Conservation (phyloP, 805 yeast species). For the Monosporozyma aquatica region DNA sequence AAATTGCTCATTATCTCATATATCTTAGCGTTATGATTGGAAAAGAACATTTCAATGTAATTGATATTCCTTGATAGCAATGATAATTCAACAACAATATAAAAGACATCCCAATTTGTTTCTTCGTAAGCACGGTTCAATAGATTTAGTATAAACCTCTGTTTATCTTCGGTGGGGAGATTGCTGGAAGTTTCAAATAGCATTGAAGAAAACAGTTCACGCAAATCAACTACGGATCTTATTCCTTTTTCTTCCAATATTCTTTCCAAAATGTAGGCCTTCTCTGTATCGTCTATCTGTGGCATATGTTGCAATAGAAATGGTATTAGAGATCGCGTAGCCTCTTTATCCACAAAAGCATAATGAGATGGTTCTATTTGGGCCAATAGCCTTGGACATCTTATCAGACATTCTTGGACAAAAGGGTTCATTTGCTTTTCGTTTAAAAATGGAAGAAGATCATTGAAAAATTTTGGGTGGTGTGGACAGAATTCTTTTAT, state of each 20-base stretch:
- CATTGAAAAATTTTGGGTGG: neutral
- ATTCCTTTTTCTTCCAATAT: neutral
- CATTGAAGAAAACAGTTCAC: neutral
- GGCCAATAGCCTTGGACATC: neutral
- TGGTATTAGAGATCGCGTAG: neutral
- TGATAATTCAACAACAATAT: neutral
- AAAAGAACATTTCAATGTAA: neutral
- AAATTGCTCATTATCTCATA: neutral
- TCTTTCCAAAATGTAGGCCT: neutral
- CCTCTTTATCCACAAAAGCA: neutral
- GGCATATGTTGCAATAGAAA: neutral
- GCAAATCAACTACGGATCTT: neutral
- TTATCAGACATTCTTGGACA: neutral
- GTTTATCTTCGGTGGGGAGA: neutral
- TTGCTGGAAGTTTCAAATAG: neutral
- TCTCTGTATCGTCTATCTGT: neutral
- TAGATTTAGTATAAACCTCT: neutral
- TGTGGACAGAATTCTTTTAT: neutral
- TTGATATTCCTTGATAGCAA: neutral
- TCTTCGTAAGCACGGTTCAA: neutral
- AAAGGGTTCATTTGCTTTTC: neutral
- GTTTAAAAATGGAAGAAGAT: neutral
- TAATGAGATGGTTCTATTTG: neutral
- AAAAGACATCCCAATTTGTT: neutral
- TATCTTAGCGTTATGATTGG: neutral